Evolutionary conservation across 306 rosid genomes (phyloP).

Genomic region (Amphicarpaea edgeworthii): DNA sequence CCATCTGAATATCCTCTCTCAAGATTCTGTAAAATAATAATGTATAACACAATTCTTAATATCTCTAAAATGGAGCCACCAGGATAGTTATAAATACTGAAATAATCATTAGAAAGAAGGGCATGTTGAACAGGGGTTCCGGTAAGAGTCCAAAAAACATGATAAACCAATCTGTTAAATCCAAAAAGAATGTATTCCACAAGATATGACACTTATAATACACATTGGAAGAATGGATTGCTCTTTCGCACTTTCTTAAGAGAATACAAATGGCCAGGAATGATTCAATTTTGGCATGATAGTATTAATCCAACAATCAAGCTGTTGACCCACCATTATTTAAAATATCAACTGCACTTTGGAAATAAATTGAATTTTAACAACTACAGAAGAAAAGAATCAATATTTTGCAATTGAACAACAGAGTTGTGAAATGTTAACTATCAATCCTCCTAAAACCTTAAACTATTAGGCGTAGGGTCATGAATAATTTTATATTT

Average conservation of each 20-base stretch:
- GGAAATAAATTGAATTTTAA: conserved; percentile 6
- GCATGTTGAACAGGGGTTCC: not conserved
- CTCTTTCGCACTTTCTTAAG: conserved; percentile 9
- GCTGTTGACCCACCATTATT: conserved; percentile 15
- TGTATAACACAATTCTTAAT: not conserved
- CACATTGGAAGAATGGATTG: conserved; percentile 2
- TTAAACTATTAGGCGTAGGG: conserved; percentile 19
- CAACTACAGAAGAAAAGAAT: conserved; percentile 4
- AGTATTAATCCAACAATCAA: conserved; percentile 24
- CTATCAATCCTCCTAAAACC: conserved; percentile 18
- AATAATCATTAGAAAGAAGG: conserved; percentile 1
- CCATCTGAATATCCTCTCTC: not conserved
- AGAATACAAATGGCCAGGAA: not conserved
- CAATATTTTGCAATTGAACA: not conserved
- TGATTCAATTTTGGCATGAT: conserved; percentile 20
- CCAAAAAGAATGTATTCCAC: conserved; percentile 2
- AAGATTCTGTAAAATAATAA: not conserved
- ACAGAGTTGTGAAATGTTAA: conserved; percentile 20
- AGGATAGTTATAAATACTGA: not conserved
- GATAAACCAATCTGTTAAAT: conserved; percentile 7
- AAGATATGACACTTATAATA: conserved; percentile 13
- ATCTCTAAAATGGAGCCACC: conserved; percentile 26
- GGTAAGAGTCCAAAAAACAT: not conserved
- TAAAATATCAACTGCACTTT: not conserved
- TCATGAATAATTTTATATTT: conserved; percentile 27